These are phyloP conservation scores for Phytopythium vexans DNA, from an alignment of 352 stramenopile species.

Conservation along the genomic window DNA sequence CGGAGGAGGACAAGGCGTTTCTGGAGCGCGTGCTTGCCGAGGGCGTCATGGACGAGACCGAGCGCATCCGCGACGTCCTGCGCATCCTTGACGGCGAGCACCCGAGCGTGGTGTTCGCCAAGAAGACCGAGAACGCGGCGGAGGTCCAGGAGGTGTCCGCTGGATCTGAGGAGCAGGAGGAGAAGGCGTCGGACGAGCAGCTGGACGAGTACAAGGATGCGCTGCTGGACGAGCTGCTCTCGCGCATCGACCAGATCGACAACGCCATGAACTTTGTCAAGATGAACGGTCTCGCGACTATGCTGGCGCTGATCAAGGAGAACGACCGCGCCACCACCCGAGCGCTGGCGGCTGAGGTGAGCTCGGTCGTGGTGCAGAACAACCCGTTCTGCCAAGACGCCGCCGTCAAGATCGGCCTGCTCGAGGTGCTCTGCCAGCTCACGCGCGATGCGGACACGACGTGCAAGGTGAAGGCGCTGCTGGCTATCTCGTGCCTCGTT, in stretches of 20 bases:
- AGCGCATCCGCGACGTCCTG: slow-evolving; percentile 82
- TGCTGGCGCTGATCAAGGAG: slow-evolving; percentile 58
- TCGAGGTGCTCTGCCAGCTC: slow-evolving; percentile 68
- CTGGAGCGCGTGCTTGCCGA: slow-evolving; percentile 84
- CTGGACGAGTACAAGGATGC: slow-evolving; percentile 77
- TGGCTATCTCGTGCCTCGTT: slow-evolving; percentile 83
- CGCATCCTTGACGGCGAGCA: slow-evolving; percentile 79
- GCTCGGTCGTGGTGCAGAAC: slow-evolving; percentile 84
- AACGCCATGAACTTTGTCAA: slow-evolving; percentile 88
- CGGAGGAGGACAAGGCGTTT: slow-evolving; percentile 71
- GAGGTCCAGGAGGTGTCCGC: slow-evolving; percentile 23
- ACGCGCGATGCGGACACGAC: slow-evolving; percentile 55
- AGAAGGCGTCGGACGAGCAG: slow-evolving; percentile 51
- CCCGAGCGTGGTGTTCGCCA: slow-evolving; percentile 63
- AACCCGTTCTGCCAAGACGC: slow-evolving; percentile 81
- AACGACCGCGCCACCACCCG: slow-evolving; percentile 48
- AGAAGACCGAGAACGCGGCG: slow-evolving; percentile 29
- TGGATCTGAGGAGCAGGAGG: slow-evolving; percentile 18
- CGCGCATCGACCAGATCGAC: slow-evolving; percentile 85
- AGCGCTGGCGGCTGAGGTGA: slow-evolving; percentile 70
- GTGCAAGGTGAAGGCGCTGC: slow-evolving; percentile 73
- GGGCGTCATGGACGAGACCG: slow-evolving; percentile 80
- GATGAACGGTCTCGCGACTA: slow-evolving; percentile 62
- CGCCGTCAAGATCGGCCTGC: slow-evolving; percentile 48
- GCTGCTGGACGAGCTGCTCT: slow-evolving; percentile 82